phyloP scores from a whole-genome alignment of 1,139 yeast species.

The Diutina pseudorugosa region DNA sequence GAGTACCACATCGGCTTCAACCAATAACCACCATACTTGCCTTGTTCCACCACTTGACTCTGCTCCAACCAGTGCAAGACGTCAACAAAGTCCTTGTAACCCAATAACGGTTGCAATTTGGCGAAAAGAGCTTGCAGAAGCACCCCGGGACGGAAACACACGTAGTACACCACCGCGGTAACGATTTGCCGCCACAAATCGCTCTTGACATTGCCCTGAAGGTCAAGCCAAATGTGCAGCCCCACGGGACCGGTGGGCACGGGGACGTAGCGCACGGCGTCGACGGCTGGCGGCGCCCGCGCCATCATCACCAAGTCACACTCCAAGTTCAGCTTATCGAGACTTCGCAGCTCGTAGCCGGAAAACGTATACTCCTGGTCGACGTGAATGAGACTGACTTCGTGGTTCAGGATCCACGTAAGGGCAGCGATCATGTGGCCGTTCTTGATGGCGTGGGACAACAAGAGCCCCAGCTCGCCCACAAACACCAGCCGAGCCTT shows the following conservation, averaged over 20 bases:
- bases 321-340: not conserved
- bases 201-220: not conserved
- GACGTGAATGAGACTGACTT: not conserved
- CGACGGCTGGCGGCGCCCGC: not conserved
- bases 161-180: not conserved
- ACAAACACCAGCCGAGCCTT: not conserved
- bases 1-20: not conserved
- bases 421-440: not conserved
- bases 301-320: not conserved
- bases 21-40: not conserved
- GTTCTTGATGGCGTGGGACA: not conserved
- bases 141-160: not conserved
- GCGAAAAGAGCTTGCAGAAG: not conserved
- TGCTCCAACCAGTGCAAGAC: slow-evolving; percentile 1
- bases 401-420: not conserved
- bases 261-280: not conserved
- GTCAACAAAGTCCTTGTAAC: not conserved
- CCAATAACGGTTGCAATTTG: not conserved
- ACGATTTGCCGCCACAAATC: slow-evolving; percentile 1
- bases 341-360: not conserved
- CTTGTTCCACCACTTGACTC: not conserved
- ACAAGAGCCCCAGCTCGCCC: not conserved
- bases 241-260: not conserved
- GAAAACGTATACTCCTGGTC: not conserved
- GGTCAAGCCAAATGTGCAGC: not conserved